A percentile compares a stretch with the other conserved stretches of the same genome.
Conservation (phyloP, 2,329 filamentous ascomycete genomes). For the Penicillium olsonii region DNA sequence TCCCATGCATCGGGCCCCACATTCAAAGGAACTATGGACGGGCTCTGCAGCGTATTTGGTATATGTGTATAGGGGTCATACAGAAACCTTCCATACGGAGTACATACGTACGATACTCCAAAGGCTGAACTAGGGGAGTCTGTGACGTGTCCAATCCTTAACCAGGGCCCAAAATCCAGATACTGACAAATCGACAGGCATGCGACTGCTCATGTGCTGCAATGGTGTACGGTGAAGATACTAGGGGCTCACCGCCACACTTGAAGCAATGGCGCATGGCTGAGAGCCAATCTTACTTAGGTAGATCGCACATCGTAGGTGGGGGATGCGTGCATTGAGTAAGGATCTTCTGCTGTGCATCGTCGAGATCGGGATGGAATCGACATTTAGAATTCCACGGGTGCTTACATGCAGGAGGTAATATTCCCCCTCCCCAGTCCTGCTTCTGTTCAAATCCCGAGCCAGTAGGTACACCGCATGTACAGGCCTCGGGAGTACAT, state of each 20-base stretch:
- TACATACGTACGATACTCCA: no score
- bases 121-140: not conserved
- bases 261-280: conserved; percentile 1
- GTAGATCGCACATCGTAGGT: not conserved
- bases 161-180: not conserved
- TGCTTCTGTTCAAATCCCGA: not conserved
- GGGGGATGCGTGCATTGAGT: not conserved
- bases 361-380: not conserved
- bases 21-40: not conserved
- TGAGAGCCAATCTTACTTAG: conserved; percentile 4
- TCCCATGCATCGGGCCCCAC: not conserved
- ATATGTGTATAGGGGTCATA: no score
- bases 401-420: conserved; percentile 6
- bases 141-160: not conserved
- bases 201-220: not conserved
- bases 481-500: no score
- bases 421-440: not conserved
- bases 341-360: conserved; percentile 4
- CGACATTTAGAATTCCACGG: conserved; percentile 1
- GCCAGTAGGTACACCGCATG: no score
- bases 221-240: not conserved
- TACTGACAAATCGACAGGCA: conserved; percentile 2
- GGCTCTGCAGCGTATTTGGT: no score
- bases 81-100: no score
- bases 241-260: conserved; percentile 1